Base-by-base conservation (phyloP, 371 early-diverging fungal species). In the Umbelopsis sp. region DNA sequence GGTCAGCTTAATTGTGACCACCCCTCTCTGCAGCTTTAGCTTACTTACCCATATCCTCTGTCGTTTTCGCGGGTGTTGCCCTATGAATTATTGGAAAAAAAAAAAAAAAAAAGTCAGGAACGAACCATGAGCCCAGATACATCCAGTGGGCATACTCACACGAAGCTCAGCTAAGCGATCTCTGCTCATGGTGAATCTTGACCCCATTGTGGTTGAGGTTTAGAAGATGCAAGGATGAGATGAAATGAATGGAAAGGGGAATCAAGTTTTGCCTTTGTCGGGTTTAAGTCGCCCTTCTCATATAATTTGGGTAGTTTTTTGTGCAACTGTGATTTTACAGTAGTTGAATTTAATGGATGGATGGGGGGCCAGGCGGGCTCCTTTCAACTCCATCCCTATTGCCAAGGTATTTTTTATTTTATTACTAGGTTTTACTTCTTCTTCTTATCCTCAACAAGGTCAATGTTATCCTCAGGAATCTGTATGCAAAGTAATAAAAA, bases 381-480 rank as follows among this genome's bases (percentile, higher is more conserved):
- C 48, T 48, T 48, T 48, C n/a, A 3, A 48, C 48, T 48, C 48
- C 48, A 48, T 48, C 48, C 48, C 48, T 48, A 48, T 45, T 16
- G 48, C 20, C 18, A 16, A 48, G 20, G 48, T 20, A 48, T n/a
- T n/a, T 18, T 18, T 4, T 2, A 2, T 14, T 14, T 52, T 57
- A 63, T 24, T 69, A 44, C 22, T 22, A 22, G 22, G 22, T 22
- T 62, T 68, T 80, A 79, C 70, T 83, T 86, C 77, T 85, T 84
- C 80, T 87, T 85, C 72, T 88, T 87, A 73, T 88, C 90, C 67
- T 90, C 90, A 32, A 87, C 79, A 44, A 79, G 70, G 38, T 90
- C 90, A 57, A 90, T 84, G 68, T 89, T 90, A 38, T 89, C 88
- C 69, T 88, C 88, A 53, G 89, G 87, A 22, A 89, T 85, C 89